Percentiles rank a stretch among this genome's conserved stretches.
Evolutionary conservation across 2,329 filamentous ascomycete species (phyloP).

Genomic region (Aspergillus felis): DNA sequence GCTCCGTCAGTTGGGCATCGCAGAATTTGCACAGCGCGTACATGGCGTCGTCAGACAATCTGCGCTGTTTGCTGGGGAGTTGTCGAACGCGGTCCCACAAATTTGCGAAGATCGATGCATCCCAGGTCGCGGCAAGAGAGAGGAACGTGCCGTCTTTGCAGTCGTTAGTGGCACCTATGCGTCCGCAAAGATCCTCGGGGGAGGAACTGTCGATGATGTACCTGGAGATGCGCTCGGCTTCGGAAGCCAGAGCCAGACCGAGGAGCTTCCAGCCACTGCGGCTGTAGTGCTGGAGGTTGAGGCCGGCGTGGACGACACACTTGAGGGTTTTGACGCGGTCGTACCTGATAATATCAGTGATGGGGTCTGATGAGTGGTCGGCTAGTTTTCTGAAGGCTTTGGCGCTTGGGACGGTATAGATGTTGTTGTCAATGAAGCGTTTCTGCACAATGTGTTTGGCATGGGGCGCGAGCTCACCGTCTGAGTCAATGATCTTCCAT

Average conservation of each 20-base stretch:
- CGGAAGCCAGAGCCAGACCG: background rate
- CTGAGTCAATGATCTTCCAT: background rate
- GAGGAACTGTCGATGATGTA: background rate
- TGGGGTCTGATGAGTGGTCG: background rate
- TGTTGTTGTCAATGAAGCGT: background rate
- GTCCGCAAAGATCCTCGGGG: background rate
- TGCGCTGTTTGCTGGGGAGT: background rate
- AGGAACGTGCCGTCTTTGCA: background rate
- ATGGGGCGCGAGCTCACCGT: background rate
- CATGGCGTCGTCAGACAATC: background rate
- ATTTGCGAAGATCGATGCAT: background rate
- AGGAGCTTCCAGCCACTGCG: background rate
- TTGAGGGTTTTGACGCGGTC: background rate
- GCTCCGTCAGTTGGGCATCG: background rate
- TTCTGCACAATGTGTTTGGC: background rate
- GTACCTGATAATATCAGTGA: background rate
- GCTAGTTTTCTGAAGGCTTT: background rate
- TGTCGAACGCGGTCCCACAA: too few species aligned
- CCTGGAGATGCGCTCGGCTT: background rate
- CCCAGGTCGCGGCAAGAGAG: background rate
- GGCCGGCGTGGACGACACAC: background rate
- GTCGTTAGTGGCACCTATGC: background rate
- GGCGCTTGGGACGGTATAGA: background rate
- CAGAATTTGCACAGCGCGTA: background rate
- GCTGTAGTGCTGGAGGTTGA: background rate